Conservation (phyloP, 805 yeast species). For the Metschnikowia shivogae region DNA sequence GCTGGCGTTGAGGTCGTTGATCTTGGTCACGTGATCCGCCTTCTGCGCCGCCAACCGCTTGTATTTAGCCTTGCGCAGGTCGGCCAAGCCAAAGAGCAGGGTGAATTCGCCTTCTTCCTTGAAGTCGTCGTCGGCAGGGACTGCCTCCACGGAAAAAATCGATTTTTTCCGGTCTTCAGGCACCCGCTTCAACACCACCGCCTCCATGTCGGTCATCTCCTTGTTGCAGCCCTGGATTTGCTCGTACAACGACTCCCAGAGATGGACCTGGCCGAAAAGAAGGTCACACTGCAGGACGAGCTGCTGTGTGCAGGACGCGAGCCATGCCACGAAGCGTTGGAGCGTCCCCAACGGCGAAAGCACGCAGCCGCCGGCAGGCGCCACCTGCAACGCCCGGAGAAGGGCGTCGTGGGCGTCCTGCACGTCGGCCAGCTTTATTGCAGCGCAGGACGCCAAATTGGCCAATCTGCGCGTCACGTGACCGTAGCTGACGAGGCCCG, state of each 20-base stretch:
- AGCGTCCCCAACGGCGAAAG: background rate
- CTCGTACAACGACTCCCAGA: conserved; percentile 30
- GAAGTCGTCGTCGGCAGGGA: conserved; percentile 8
- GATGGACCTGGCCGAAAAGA: conserved; percentile 21
- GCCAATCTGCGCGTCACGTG: conserved; percentile 30
- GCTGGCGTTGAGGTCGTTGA: conserved; percentile 42
- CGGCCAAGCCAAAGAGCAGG: conserved; percentile 42
- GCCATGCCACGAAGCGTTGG: conserved; percentile 13
- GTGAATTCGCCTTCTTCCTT: conserved; percentile 19
- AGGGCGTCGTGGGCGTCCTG: conserved; percentile 1
- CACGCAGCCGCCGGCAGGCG: too few species aligned
- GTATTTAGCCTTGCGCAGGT: conserved; percentile 48
- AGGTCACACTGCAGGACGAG: conserved; percentile 22
- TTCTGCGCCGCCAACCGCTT: conserved; percentile 39
- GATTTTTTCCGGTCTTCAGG: background rate
- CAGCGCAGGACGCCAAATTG: conserved; percentile 31
- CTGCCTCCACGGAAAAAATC: conserved; percentile 7
- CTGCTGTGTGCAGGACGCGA: conserved; percentile 23
- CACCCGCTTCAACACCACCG: background rate
- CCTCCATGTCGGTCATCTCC: conserved; percentile 19
- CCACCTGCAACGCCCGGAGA: background rate
- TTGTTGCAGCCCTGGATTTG: conserved; percentile 25
- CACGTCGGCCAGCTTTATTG: conserved; percentile 33
- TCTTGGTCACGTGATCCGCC: conserved; percentile 37
- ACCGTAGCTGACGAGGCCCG: conserved; percentile 37